A percentile compares a stretch with the other conserved stretches of the same genome.
phyloP scores from a whole-genome alignment of 345 rosid species.

The Tarenaya hassleriana region DNA sequence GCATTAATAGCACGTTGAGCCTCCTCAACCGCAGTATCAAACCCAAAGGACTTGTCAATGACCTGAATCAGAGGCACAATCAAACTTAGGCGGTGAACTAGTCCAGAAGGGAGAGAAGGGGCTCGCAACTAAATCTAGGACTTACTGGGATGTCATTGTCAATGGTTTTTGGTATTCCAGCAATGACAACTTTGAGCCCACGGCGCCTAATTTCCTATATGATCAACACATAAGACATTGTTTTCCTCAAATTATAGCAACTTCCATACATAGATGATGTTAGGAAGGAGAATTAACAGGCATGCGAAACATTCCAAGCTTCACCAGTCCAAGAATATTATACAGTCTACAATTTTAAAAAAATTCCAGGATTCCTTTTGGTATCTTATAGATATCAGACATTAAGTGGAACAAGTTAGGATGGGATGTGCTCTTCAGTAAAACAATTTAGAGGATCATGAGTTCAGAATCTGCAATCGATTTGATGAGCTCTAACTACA shows the following conservation, averaged over 20 bases:
- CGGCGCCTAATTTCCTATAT: conserved; percentile 72
- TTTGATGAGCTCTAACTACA: conserved; percentile 3
- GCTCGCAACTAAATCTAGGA: conserved; percentile 9
- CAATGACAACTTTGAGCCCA: conserved; percentile 75
- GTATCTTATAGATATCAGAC: background rate
- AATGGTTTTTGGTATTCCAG: conserved; percentile 87
- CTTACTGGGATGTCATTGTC: conserved; percentile 92
- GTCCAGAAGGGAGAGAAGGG: conserved; percentile 1
- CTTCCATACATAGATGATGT: background rate
- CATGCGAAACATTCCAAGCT: background rate
- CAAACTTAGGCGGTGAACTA: conserved; percentile 3
- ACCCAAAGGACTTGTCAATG: conserved; percentile 89
- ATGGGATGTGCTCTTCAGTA: too few relatives aligned
- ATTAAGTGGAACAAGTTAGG: background rate
- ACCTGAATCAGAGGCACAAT: conserved; percentile 42
- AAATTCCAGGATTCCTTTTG: background rate
- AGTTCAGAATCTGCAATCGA: too few relatives aligned
- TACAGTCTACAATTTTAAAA: background rate
- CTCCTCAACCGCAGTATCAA: conserved; percentile 92
- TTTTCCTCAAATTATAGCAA: conserved; percentile 1
- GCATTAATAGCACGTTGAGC: conserved; percentile 94
- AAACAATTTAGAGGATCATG: too few relatives aligned
- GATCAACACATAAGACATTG: conserved; percentile 10
- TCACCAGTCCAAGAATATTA: conserved; percentile 4
- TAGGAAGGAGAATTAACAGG: background rate